phyloP scores from a whole-genome alignment of 495 filamentous ascomycete species.

The Emericellopsis terricola region DNA sequence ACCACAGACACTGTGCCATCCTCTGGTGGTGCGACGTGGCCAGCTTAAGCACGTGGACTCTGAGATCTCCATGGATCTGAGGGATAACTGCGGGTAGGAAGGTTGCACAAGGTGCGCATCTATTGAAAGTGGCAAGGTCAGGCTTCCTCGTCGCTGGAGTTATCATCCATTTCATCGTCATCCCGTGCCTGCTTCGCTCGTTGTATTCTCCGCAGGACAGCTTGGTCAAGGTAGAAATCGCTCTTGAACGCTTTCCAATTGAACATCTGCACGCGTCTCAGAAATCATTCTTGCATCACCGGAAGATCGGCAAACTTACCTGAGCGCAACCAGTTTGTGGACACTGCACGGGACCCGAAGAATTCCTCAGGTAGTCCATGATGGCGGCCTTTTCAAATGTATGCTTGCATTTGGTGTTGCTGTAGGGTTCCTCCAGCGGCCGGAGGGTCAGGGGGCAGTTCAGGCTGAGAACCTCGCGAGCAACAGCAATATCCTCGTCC shows the following conservation, averaged over 20 bases:
- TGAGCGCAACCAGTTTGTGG: slow-evolving; percentile 24
- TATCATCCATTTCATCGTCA: slow-evolving; percentile 11
- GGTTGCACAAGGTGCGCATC: too few species aligned
- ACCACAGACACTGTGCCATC: too few species aligned
- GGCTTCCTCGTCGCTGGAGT: slow-evolving; percentile 13
- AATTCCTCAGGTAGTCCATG: slow-evolving; percentile 42
- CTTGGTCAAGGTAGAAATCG: slow-evolving; percentile 17
- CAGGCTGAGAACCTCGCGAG: slow-evolving; percentile 47
- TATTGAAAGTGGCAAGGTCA: too few species aligned
- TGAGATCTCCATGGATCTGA: too few species aligned
- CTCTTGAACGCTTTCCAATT: slow-evolving; percentile 3
- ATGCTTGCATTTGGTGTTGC: slow-evolving; percentile 63
- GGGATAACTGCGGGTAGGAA: too few species aligned
- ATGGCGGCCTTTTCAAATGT: slow-evolving; percentile 67
- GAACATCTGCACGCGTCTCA: slow-evolving; percentile 8
- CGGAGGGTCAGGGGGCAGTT: slow-evolving; percentile 70
- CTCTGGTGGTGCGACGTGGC: too few species aligned
- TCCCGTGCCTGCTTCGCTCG: slow-evolving; percentile 16
- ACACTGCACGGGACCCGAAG: slow-evolving; percentile 16
- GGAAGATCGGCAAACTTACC: slow-evolving; percentile 9
- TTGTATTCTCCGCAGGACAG: slow-evolving; percentile 19
- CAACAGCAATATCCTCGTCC: slow-evolving; percentile 63
- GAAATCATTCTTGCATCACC: slow-evolving; percentile 2
- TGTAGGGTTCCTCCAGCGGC: slow-evolving; percentile 53
- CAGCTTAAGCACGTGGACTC: too few species aligned